Base-by-base conservation (phyloP, 164 flowering plant species). In the Pachysandra terminalis region DNA sequence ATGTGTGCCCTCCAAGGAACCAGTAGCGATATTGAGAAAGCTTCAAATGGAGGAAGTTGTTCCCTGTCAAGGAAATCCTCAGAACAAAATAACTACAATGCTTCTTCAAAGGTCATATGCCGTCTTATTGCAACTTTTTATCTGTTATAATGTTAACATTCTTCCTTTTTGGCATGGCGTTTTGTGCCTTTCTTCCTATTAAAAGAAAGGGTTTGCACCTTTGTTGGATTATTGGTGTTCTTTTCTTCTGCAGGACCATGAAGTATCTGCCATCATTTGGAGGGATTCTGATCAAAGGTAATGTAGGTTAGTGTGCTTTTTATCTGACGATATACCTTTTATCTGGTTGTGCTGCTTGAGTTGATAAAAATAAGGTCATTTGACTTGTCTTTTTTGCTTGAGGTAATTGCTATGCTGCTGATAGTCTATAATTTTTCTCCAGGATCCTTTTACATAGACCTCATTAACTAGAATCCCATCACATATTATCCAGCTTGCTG, bases 281-380 rank as follows among this genome's bases (percentile, higher is more conserved):
- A 76, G 68, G 66, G 51, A 64, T 72, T 21, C 76, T 61, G 74
- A 76, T 57, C 76, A 69, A 23, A 81, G 88, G 88, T 85, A 81
- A 64, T 22, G 22, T 74, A 52, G 3, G 48, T 56, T 32, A 15
- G 9, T 59, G 23, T 60, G 35, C 23, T 27, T 19, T 55, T 55
- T 52, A 41, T 9, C 45, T 40, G 45, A 40, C 10, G 45, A 10
- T 10, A 40, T 40, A 10, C 10, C 10, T 40, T 40, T 10, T n/a
- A n/a, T n/a, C n/a, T n/a, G n/a, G n/a, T 10, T 40, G 10, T 5
- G 45, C 7, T 40, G 5, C 10, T 10, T 40, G 7, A 40, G 45
- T 40, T 5, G 45, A 10, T 40, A 5, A 40, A 40, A 40, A 25
- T 37, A 57, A 22, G 35, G 19, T 52, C 14, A 4, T 9, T 65